phyloP scores from a whole-genome alignment of 1,284 basidiomycete genomes.

The Malassezia arunalokei region DNA sequence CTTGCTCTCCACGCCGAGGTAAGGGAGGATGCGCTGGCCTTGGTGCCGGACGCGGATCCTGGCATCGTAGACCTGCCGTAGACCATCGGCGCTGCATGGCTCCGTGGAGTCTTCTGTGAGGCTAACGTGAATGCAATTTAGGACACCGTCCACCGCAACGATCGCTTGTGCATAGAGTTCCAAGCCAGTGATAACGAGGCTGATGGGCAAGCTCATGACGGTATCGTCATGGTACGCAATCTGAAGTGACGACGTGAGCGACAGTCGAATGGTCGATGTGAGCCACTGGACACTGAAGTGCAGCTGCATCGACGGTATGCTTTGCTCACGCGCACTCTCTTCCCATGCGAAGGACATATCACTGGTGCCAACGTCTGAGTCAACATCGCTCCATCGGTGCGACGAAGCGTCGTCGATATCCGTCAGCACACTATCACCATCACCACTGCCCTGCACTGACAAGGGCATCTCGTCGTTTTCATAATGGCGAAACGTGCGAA shows the following conservation, averaged over 20 bases:
- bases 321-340: slow-evolving; percentile 9
- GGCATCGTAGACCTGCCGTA: background rate
- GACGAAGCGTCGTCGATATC: slow-evolving; percentile 10
- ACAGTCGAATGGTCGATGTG: slow-evolving; percentile 47
- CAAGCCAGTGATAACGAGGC: slow-evolving; percentile 74
- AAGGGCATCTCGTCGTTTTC: slow-evolving; percentile 8
- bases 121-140: slow-evolving; percentile 67
- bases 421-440: slow-evolving; percentile 20
- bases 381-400: slow-evolving; percentile 11
- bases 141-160: slow-evolving; percentile 74
- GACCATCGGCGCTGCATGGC: slow-evolving; percentile 18
- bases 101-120: slow-evolving; percentile 48
- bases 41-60: slow-evolving; percentile 52
- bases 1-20: slow-evolving; percentile 87
- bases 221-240: slow-evolving; percentile 89
- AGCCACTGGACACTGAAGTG: slow-evolving; percentile 34
- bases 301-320: background rate
- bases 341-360: slow-evolving; percentile 14
- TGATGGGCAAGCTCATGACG: slow-evolving; percentile 92
- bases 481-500: slow-evolving; percentile 15
- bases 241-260: slow-evolving; percentile 77
- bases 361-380: slow-evolving; percentile 12
- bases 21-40: slow-evolving; percentile 59
- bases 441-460: slow-evolving; percentile 10
- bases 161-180: slow-evolving; percentile 75